These are phyloP conservation scores for Venturia effusa DNA, from an alignment of 2,329 filamentous ascomycete species.

Conservation along the genomic window DNA sequence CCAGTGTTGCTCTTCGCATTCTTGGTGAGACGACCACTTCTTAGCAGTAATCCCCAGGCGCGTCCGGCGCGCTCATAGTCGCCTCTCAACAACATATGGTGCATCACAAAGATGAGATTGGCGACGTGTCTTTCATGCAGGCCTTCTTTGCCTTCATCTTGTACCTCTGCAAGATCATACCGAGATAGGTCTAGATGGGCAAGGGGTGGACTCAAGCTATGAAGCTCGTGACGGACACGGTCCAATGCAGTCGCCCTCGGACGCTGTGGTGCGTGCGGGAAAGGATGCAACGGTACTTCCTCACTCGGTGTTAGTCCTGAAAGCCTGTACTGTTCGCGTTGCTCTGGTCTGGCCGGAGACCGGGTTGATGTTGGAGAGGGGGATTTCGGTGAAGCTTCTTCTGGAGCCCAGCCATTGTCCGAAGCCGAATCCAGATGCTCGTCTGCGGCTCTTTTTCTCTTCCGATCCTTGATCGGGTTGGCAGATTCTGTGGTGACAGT, in stretches of 20 bases:
- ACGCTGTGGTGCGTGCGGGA: slow-evolving; percentile 30
- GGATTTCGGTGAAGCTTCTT: neutral
- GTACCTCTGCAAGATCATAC: slow-evolving; percentile 12
- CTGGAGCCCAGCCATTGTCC: neutral
- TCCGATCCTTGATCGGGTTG: neutral
- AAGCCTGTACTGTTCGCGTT: slow-evolving; percentile 1
- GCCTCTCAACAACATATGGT: slow-evolving; percentile 58
- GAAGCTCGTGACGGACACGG: slow-evolving; percentile 29
- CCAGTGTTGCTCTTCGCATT: slow-evolving; percentile 35
- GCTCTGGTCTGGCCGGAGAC: neutral
- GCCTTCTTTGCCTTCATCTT: slow-evolving; percentile 15
- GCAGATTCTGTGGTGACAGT: neutral
- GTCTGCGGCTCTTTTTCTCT: neutral
- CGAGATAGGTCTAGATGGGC: slow-evolving; percentile 18
- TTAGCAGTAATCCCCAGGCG: slow-evolving; percentile 64
- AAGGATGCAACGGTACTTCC: slow-evolving; percentile 29
- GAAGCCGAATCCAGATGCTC: too few species aligned
- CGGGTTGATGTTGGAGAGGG: neutral
- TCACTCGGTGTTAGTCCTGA: slow-evolving; percentile 31
- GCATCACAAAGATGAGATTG: slow-evolving; percentile 57
- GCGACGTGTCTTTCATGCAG: slow-evolving; percentile 48
- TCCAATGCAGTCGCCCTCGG: slow-evolving; percentile 15
- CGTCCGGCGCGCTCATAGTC: slow-evolving; percentile 63
- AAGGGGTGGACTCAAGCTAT: slow-evolving; percentile 30
- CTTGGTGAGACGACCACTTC: slow-evolving; percentile 19